These are phyloP conservation scores for Crithidia sp. DNA, from an alignment of 208 protist genomes.

Conservation along the genomic window DNA sequence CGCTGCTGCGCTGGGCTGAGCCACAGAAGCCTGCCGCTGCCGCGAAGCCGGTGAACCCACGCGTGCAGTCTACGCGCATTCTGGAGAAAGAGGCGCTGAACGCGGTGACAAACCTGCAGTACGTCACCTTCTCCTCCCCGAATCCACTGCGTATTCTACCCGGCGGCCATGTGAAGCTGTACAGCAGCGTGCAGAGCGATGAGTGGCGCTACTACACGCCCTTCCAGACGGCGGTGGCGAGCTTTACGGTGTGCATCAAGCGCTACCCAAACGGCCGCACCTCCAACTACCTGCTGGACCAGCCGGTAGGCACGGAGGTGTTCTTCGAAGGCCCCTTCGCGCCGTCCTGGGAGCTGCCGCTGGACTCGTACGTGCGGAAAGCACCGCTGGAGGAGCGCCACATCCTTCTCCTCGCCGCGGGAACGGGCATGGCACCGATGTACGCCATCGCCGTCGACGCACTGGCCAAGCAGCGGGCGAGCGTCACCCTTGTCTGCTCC, in stretches of 20 bases:
- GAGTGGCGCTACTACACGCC: conserved; percentile 58
- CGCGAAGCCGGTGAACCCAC: not conserved
- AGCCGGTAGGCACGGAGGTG: conserved; percentile 45
- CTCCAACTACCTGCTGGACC: conserved; percentile 53
- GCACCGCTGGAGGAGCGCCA: conserved; percentile 29
- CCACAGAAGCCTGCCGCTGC: not conserved
- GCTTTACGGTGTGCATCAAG: conserved; percentile 67
- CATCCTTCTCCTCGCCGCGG: conserved; percentile 69
- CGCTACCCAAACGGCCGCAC: conserved; percentile 44
- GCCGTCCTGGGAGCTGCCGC: conserved; percentile 50
- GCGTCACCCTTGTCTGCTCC: conserved; percentile 62
- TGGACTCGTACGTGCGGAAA: conserved; percentile 40
- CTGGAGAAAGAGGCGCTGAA: conserved; percentile 34
- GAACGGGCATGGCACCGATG: conserved; percentile 64
- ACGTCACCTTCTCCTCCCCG: conserved; percentile 54
- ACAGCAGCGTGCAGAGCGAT: conserved; percentile 26
- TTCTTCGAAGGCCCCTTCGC: conserved; percentile 60
- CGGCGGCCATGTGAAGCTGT: conserved; percentile 64
- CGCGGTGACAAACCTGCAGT: conserved; percentile 23
- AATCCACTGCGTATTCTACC: conserved; percentile 42
- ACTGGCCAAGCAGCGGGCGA: conserved; percentile 38
- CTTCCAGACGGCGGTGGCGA: conserved; percentile 45
- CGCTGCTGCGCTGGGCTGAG: conserved; percentile 15
- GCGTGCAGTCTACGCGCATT: conserved; percentile 29
- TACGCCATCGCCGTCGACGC: conserved; percentile 62